These are phyloP conservation scores for Phycomyces blakesleeanus DNA, from an alignment of 192 early-diverging fungal species.

Conservation along the genomic window DNA sequence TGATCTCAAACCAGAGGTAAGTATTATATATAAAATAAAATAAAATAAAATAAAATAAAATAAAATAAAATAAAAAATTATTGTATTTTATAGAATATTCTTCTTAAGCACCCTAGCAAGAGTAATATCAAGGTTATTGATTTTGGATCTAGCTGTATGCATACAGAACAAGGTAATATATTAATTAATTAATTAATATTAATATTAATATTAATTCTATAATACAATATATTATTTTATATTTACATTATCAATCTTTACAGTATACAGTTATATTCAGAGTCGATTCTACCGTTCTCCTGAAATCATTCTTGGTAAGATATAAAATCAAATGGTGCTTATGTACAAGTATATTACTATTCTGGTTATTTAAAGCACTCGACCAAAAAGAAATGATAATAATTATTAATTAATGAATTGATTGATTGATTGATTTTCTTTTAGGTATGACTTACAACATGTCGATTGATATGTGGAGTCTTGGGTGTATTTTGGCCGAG, in stretches of 20 bases:
- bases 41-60: no score
- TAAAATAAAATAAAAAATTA: no score
- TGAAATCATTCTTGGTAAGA: constrained; percentile 88
- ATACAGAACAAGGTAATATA: constrained; percentile 67
- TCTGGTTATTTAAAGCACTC: no score
- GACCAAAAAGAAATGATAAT: no score
- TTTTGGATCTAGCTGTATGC: constrained; percentile 91
- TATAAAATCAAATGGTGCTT: no score
- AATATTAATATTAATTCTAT: no score
- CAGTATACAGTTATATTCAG: constrained; percentile 97
- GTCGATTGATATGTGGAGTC: constrained; percentile 97
- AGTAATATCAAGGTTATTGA: constrained; percentile 95
- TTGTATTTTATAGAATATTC: constrained; percentile 84
- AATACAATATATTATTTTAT: no score
- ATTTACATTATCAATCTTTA: not conserved
- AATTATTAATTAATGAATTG: no score
- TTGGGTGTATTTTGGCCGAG: constrained; percentile 97
- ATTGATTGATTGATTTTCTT: no score
- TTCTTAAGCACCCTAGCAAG: constrained; percentile 67
- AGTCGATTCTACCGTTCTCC: constrained; percentile 95
- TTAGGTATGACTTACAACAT: constrained; percentile 75
- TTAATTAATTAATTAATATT: not conserved
- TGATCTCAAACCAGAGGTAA: constrained; percentile 94
- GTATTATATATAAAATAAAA: no score
- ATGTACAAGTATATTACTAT: not conserved